Percentiles rank a stretch among this genome's conserved stretches.
These are phyloP conservation scores for Syzygium aqueum DNA, from an alignment of 345 rosid genomes.

Conservation along the genomic window DNA sequence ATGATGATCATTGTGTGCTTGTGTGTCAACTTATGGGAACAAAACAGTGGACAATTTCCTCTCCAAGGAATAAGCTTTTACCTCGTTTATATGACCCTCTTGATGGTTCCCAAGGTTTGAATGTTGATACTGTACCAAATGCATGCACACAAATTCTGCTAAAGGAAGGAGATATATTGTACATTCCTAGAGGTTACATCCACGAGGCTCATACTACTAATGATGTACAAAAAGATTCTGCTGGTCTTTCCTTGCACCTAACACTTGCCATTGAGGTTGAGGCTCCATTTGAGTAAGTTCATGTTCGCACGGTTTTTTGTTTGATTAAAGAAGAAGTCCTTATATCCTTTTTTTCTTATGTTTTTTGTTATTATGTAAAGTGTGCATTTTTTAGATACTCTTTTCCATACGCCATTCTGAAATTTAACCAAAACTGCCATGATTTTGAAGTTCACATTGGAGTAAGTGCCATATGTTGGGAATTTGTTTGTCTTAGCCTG, in stretches of 20 bases:
- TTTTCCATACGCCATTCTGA: not conserved
- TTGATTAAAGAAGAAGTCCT: not conserved
- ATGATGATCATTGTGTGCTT: slow-evolving; percentile 60
- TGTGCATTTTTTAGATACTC: not conserved
- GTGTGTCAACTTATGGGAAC: slow-evolving; percentile 47
- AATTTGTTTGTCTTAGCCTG: not conserved
- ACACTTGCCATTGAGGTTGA: slow-evolving; percentile 58
- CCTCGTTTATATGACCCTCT: slow-evolving; percentile 42
- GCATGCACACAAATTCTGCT: slow-evolving; percentile 19
- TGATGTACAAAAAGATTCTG: slow-evolving; percentile 1
- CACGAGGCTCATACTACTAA: slow-evolving; percentile 41
- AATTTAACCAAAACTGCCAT: not conserved
- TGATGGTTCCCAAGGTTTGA: slow-evolving; percentile 5
- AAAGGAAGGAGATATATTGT: slow-evolving; percentile 47
- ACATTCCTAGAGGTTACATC: slow-evolving; percentile 33
- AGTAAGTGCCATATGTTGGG: not conserved
- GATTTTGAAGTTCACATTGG: not conserved
- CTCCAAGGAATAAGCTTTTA: slow-evolving; percentile 21
- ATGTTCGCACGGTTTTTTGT: not conserved
- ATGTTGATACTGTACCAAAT: slow-evolving; percentile 5
- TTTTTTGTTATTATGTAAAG: not conserved
- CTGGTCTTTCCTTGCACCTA: slow-evolving; percentile 40
- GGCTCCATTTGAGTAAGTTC: slow-evolving; percentile 57
- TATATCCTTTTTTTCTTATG: not conserved
- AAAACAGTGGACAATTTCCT: slow-evolving; percentile 36